These are phyloP conservation scores for Termitomyces sp. DNA, from an alignment of 768 basidiomycete species.

Conservation along the genomic window DNA sequence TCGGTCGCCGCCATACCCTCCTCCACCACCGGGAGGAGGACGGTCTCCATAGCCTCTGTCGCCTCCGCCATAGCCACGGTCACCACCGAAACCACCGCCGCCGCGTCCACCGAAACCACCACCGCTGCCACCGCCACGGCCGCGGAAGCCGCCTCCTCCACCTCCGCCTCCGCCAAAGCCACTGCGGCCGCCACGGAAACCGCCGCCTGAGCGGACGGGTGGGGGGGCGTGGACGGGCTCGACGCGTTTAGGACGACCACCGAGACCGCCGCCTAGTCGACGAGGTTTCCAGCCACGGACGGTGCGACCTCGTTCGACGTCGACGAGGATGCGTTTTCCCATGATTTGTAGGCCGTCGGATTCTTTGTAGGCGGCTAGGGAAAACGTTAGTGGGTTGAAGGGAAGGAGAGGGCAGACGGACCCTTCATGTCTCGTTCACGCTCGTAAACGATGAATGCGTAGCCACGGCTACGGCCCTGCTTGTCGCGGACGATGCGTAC, in stretches of 20 bases:
- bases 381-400: neutral
- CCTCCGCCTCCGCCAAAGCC: conserved; percentile 34
- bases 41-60: conserved; percentile 34
- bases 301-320: conserved; percentile 96
- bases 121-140: conserved; percentile 35
- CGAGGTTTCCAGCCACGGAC: conserved; percentile 99
- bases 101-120: conserved; percentile 33
- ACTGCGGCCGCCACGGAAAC: conserved; percentile 33
- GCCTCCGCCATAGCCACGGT: conserved; percentile 25
- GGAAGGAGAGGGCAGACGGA: conserved; percentile 19
- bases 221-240: conserved; percentile 31
- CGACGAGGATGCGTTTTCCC: conserved; percentile 93
- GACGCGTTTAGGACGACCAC: conserved; percentile 89
- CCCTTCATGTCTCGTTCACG: conserved; percentile 99
- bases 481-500: conserved; percentile 91
- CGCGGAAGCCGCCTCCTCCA: conserved; percentile 34
- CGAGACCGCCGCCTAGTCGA: conserved; percentile 95
- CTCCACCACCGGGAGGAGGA: conserved; percentile 28
- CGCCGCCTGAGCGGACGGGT: conserved; percentile 28
- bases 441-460: conserved; percentile 97
- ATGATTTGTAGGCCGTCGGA: conserved; percentile 95
- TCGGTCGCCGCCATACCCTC: conserved; percentile 34
- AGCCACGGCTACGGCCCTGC: conserved; percentile 82
- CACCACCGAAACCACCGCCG: conserved; percentile 42
- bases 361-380: conserved; percentile 91